Conservation (phyloP, 2,329 filamentous ascomycete genomes). For the Pseudogymnoascus sp. region DNA sequence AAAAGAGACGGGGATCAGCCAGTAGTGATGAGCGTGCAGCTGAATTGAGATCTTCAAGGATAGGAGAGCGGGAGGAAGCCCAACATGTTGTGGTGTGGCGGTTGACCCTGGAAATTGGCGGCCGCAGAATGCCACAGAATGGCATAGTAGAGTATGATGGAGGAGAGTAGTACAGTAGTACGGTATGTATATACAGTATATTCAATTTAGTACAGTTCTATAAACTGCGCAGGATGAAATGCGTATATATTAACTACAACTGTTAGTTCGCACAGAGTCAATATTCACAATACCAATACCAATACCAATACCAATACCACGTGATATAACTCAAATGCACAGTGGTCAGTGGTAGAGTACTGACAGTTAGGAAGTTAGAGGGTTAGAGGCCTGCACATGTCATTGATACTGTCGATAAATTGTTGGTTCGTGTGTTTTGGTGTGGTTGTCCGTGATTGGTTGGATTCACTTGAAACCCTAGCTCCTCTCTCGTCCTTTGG, state of each 20-base stretch:
- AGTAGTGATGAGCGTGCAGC: background rate
- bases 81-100: background rate
- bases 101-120: background rate
- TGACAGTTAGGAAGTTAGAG: no score
- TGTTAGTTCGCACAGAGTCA: background rate
- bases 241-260: background rate
- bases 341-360: no score
- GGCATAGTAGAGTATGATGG: background rate
- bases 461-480: background rate
- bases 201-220: background rate
- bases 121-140: background rate
- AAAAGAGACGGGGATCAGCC: background rate
- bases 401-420: background rate
- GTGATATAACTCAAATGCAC: background rate
- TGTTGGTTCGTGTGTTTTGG: background rate
- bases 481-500: background rate
- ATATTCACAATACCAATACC: no score
- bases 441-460: background rate
- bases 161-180: background rate
- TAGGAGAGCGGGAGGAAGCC: background rate
- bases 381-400: background rate
- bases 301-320: background rate
- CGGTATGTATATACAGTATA: background rate
- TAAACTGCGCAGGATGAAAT: background rate
- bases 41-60: conserved; percentile 8